Percentiles rank a stretch among this genome's conserved stretches.
Evolutionary conservation across 2,329 filamentous ascomycete genomes (phyloP).

Genomic region (Dactylellina parvicollis): DNA sequence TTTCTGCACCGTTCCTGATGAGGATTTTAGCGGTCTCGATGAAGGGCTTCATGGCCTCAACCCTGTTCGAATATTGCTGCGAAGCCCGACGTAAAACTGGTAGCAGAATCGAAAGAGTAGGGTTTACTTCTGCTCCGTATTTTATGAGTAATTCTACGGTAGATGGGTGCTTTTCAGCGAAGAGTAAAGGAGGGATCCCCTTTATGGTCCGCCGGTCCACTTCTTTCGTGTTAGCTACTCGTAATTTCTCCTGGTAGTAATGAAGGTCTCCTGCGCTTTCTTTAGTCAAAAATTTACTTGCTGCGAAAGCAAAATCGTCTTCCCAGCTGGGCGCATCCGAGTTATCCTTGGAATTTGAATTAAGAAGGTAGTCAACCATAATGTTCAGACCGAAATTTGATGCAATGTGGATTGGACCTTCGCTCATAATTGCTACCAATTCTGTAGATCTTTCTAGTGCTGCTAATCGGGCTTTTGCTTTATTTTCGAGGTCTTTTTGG

Average conservation of each 20-base stretch:
- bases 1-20: constrained; percentile 1
- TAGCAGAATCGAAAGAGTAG: not conserved
- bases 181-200: not conserved
- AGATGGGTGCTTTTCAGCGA: not conserved
- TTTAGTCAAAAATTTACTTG: not conserved
- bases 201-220: not conserved
- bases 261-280: not conserved
- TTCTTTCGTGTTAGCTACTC: not conserved
- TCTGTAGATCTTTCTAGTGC: too few relatives aligned
- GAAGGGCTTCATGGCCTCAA: not conserved
- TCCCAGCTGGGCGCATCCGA: not conserved
- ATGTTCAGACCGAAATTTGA: constrained; percentile 6
- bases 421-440: not conserved
- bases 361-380: constrained; percentile 3
- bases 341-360: too few relatives aligned
- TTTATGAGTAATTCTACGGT: constrained; percentile 17
- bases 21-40: constrained; percentile 4
- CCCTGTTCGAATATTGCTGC: too few relatives aligned
- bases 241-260: not conserved
- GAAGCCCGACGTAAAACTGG: not conserved
- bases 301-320: not conserved
- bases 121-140: constrained; percentile 18
- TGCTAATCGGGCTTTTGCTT: too few relatives aligned
- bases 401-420: constrained; percentile 7
- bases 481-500: too few relatives aligned